Base-by-base conservation (phyloP, 345 rosid genomes). In the Leavenworthia alabamica region DNA sequence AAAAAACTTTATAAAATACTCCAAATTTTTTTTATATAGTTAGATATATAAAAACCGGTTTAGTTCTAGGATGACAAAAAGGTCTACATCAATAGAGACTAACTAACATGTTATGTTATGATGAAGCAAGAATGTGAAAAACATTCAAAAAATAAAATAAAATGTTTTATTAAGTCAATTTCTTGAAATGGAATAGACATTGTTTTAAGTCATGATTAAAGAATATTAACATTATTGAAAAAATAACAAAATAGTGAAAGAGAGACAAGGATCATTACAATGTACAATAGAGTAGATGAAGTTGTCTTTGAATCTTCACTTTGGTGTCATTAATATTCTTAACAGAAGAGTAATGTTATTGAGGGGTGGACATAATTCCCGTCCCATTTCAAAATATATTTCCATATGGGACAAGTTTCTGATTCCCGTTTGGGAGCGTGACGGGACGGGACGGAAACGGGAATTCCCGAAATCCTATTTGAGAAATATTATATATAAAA, bases 101-200 rank as follows among this genome's bases (percentile, higher is more conserved):
- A 69, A 48, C 60, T n/a, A n/a, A n/a, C n/a, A n/a, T n/a, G n/a
- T n/a, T n/a, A 64, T 50, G 60, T 64, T 64, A 64, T 57, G 54
- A 42, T 71, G 55, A 42, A 56, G 65, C 14, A 48, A 71, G 48
- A 64, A 56, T 24, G 31, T 63, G 64, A 56, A 64, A 24, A 32
- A 47, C 28, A 10, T 51, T 33, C 47, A 69, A 28, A 54, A 17
- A 37, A 4, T 0, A 54, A 17, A 37, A 4, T 0, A 39, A 68
- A 67, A 28, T 0, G 3, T 0, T 27, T 19, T 39, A 37, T 47
- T 15, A 55, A 55, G 57, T 48, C 12, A 55, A 37, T 55, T 62
- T 55, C 74, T 71, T 57, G 66, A 71, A 64, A 64, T 50, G 70
- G 70, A 57, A 71, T 49, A 64, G 61, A 56, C 70, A 71, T 42